Conservation (phyloP, 805 yeast genomes). For the Wickerhamomyces kurtzmanii region DNA sequence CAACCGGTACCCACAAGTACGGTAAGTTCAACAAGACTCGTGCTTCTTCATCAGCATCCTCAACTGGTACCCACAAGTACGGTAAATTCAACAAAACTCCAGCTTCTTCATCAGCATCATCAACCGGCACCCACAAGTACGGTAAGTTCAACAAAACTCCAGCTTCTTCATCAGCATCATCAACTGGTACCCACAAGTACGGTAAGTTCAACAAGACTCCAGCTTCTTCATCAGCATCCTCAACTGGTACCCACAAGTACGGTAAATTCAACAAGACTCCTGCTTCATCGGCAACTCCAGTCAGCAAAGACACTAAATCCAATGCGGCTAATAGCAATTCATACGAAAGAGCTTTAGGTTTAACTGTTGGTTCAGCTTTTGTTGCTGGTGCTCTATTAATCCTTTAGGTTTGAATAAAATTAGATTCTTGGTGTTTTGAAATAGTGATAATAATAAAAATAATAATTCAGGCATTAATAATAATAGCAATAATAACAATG, state of each 20-base stretch:
- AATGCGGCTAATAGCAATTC: conserved; percentile 15
- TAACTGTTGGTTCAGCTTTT: conserved; percentile 32
- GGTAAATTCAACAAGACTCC: conserved; percentile 38
- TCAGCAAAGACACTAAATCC: conserved; percentile 13
- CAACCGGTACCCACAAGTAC: conserved; percentile 38
- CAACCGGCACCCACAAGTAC: conserved; percentile 43
- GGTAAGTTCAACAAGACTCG: conserved; percentile 43
- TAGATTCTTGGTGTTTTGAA: no score
- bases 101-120: conserved; percentile 21
- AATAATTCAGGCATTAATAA: no score
- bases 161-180: conserved; percentile 21
- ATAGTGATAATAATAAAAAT: no score
- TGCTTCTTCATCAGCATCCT: conserved; percentile 18
- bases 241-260: conserved; percentile 41
- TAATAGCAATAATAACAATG: no score
- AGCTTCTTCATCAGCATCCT: conserved; percentile 17
- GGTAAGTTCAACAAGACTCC: conserved; percentile 43
- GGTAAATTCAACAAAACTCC: conserved; percentile 45
- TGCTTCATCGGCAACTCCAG: conserved; percentile 13
- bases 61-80: conserved; percentile 43
- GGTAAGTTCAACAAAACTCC: conserved; percentile 46
- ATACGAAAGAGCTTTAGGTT: conserved; percentile 18
- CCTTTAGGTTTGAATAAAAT: no score
- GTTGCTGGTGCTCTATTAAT: no score
- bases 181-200: conserved; percentile 38